A percentile compares a stretch with the other conserved stretches of the same genome.
Evolutionary conservation across 2,329 filamentous ascomycete species (phyloP).

Genomic region (Trematosphaeria pertusa): DNA sequence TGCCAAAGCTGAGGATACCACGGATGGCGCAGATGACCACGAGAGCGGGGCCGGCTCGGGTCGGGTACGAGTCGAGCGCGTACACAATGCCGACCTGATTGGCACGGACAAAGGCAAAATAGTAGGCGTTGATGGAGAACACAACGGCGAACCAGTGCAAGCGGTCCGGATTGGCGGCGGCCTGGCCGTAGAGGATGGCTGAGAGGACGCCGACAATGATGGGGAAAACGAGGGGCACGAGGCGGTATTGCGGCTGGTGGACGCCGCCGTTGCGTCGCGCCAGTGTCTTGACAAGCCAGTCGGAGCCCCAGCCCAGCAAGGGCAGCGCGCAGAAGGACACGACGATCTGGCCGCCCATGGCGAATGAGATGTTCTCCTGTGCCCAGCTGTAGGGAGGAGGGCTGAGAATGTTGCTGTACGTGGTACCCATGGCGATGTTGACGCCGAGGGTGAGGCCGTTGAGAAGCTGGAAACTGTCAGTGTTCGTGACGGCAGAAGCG

Average conservation of each 20-base stretch:
- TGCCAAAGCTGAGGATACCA: slow-evolving; percentile 55
- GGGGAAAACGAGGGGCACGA: slow-evolving; percentile 49
- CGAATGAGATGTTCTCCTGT: slow-evolving; percentile 21
- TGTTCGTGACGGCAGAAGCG: no score
- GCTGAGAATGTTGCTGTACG: slow-evolving; percentile 25
- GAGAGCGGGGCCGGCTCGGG: slow-evolving; percentile 51
- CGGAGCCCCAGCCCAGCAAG: slow-evolving; percentile 32
- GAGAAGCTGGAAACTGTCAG: no score
- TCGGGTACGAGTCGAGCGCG: slow-evolving; percentile 54
- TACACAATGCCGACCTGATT: slow-evolving; percentile 57
- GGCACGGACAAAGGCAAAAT: slow-evolving; percentile 50
- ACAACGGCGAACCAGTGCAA: slow-evolving; percentile 48
- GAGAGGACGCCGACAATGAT: slow-evolving; percentile 41
- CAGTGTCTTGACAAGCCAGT: slow-evolving; percentile 44
- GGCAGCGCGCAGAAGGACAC: slow-evolving; percentile 36
- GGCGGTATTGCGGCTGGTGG: slow-evolving; percentile 50
- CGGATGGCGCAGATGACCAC: slow-evolving; percentile 57
- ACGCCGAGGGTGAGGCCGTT: slow-evolving; percentile 30
- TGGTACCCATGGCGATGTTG: slow-evolving; percentile 31
- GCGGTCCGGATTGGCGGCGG: slow-evolving; percentile 41
- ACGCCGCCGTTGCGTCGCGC: slow-evolving; percentile 42
- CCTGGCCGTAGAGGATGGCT: slow-evolving; percentile 25
- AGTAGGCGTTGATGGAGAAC: slow-evolving; percentile 36
- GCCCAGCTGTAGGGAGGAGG: slow-evolving; percentile 27
- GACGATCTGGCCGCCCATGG: slow-evolving; percentile 38